A percentile compares a stretch with the other conserved stretches of the same genome.
Conservation (phyloP, 2,329 filamentous ascomycete species). For the Fusarium staphyleae region DNA sequence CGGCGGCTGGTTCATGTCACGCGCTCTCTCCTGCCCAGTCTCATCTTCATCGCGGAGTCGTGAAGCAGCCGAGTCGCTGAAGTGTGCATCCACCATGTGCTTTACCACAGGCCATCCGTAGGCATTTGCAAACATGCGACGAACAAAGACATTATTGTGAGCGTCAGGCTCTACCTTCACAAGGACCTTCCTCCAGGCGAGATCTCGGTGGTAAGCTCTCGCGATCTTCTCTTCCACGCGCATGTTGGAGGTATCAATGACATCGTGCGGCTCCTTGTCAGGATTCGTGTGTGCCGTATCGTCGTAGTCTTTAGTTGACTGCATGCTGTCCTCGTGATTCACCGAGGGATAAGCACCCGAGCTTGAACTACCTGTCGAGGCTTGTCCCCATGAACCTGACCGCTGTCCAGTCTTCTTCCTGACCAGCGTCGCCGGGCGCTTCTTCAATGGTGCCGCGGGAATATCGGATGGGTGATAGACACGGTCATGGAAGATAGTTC, state of each 20-base stretch:
- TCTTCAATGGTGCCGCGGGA: slow-evolving; percentile 76
- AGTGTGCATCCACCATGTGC: slow-evolving; percentile 94
- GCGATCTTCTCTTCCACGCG: slow-evolving; percentile 98
- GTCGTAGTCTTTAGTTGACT: slow-evolving; percentile 60
- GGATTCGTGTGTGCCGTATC: slow-evolving; percentile 57
- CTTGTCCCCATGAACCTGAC: slow-evolving; percentile 34
- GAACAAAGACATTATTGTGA: slow-evolving; percentile 97
- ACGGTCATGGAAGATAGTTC: slow-evolving; percentile 96
- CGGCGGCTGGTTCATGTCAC: slow-evolving; percentile 62
- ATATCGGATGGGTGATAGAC: slow-evolving; percentile 95
- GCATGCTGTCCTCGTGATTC: slow-evolving; percentile 52
- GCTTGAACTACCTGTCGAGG: slow-evolving; percentile 38
- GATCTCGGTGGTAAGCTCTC: slow-evolving; percentile 86
- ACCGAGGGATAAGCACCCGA: slow-evolving; percentile 48
- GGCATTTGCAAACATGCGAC: slow-evolving; percentile 95
- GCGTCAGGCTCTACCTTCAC: slow-evolving; percentile 96
- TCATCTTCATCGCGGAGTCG: slow-evolving; percentile 73
- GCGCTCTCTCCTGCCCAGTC: slow-evolving; percentile 71
- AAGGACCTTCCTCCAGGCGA: slow-evolving; percentile 96
- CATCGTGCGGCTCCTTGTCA: slow-evolving; percentile 48
- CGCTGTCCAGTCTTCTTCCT: slow-evolving; percentile 44
- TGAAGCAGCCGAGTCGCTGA: slow-evolving; percentile 72
- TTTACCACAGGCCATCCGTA: slow-evolving; percentile 98
- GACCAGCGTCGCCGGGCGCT: slow-evolving; percentile 51
- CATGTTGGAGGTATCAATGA: slow-evolving; percentile 71